These are phyloP conservation scores for Rhipidocladum racemiflorum DNA, from an alignment of 176 grass and related monocot genomes.

Conservation along the genomic window DNA sequence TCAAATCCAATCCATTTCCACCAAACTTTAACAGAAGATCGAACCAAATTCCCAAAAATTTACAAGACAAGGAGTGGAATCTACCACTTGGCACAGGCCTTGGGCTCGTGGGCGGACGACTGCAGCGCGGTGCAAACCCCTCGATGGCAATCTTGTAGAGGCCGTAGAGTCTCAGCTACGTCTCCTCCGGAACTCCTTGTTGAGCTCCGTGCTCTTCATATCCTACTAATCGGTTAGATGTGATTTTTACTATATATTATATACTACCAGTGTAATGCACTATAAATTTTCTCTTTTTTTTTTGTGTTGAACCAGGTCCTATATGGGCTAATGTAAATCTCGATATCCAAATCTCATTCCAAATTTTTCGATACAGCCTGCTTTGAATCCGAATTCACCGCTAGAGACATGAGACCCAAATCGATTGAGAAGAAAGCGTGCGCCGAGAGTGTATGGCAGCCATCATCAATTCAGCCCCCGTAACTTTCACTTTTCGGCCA, in stretches of 20 bases:
- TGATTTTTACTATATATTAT: too few relatives aligned
- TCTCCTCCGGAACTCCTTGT: conserved; percentile 84
- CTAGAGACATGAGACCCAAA: not conserved
- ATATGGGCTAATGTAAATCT: too few relatives aligned
- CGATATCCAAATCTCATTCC: too few relatives aligned
- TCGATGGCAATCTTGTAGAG: conserved; percentile 98
- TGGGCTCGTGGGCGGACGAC: conserved; percentile 82
- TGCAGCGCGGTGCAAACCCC: conserved; percentile 81
- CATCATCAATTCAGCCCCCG: not conserved
- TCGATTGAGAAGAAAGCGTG: not conserved
- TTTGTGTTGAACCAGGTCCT: too few relatives aligned
- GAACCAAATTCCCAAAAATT: not conserved
- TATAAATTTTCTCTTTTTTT: too few relatives aligned
- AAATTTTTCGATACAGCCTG: too few relatives aligned
- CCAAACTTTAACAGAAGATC: not conserved
- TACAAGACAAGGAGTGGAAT: not conserved
- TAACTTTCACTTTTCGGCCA: not conserved
- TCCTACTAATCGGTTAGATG: conserved; percentile 94
- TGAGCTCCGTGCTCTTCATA: conserved; percentile 85
- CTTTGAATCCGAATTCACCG: too few relatives aligned
- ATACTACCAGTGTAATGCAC: too few relatives aligned
- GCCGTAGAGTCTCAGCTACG: conserved; percentile 80
- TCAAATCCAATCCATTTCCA: not conserved
- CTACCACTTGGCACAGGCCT: conserved; percentile 90
- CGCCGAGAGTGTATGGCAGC: not conserved